These are phyloP conservation scores for Arbutus unedo DNA, from an alignment of 148 eudicot species.

Conservation along the genomic window DNA sequence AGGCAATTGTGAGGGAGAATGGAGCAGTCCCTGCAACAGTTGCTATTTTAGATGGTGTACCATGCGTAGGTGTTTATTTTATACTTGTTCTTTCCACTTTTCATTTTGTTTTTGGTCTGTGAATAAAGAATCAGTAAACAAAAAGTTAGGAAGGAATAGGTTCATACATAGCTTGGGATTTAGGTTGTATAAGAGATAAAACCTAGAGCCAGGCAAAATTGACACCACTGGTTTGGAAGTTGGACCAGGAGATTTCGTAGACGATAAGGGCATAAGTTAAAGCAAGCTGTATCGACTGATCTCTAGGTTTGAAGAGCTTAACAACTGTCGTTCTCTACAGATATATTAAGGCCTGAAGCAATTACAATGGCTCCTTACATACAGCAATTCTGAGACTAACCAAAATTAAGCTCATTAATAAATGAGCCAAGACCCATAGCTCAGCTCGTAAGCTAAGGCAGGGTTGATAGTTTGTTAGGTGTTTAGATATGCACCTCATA, in stretches of 20 bases:
- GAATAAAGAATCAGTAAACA: not conserved
- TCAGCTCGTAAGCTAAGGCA: no score
- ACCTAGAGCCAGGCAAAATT: not conserved
- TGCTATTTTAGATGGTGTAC: slow-evolving; percentile 90
- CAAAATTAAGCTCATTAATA: no score
- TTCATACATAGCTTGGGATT: not conserved
- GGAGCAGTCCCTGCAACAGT: slow-evolving; percentile 94
- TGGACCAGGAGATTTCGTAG: not conserved
- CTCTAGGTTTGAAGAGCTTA: not conserved
- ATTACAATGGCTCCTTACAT: not conserved
- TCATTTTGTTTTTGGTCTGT: not conserved
- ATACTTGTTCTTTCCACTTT: slow-evolving; percentile 11
- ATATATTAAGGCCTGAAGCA: not conserved
- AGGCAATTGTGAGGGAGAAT: slow-evolving; percentile 72
- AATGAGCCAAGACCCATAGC: no score
- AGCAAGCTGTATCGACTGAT: not conserved
- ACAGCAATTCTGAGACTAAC: not conserved
- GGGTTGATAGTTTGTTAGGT: no score
- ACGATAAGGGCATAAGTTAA: not conserved
- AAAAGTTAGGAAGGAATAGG: not conserved
- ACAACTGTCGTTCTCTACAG: not conserved
- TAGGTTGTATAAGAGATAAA: not conserved
- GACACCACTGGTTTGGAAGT: not conserved
- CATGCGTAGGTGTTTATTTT: slow-evolving; percentile 66
- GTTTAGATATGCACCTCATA: no score